Evolutionary conservation across 108 stramenopile species (phyloP).

Genomic region (Mediolabrus comicus): DNA sequence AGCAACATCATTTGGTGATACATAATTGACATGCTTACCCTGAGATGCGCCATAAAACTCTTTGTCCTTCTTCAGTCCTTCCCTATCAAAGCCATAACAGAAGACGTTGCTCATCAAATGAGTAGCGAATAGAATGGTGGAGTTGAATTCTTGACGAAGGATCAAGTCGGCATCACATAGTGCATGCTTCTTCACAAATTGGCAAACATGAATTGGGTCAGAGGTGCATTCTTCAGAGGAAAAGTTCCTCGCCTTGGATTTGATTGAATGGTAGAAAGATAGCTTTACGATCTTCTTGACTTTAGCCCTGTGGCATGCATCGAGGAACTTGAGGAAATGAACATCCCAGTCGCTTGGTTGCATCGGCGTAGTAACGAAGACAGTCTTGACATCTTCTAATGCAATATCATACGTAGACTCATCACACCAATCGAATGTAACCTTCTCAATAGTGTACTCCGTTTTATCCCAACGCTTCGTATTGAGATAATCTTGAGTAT

Average conservation of each 20-base stretch:
- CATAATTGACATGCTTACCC: slow-evolving; percentile 51
- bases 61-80: slow-evolving; percentile 23
- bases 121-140: slow-evolving; percentile 41
- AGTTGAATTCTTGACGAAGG: slow-evolving; percentile 14
- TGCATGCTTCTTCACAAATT: slow-evolving; percentile 44
- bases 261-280: slow-evolving; percentile 44
- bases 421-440: slow-evolving; percentile 41
- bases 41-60: slow-evolving; percentile 40
- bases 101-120: slow-evolving; percentile 51
- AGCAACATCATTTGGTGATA: slow-evolving; percentile 51
- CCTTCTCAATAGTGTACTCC: slow-evolving; percentile 24
- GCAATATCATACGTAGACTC: slow-evolving; percentile 38
- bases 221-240: slow-evolving; percentile 4
- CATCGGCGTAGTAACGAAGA: slow-evolving; percentile 33
- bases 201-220: slow-evolving; percentile 23
- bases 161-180: slow-evolving; percentile 40
- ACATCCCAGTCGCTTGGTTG: slow-evolving; percentile 28
- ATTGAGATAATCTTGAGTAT: slow-evolving; percentile 7
- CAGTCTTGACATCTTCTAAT: slow-evolving; percentile 43
- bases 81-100: neutral
- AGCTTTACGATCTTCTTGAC: slow-evolving; percentile 45
- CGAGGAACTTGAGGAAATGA: slow-evolving; percentile 36
- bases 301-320: slow-evolving; percentile 38
- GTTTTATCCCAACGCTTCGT: slow-evolving; percentile 2
- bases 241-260: slow-evolving; percentile 9